phyloP scores from a whole-genome alignment of 306 rosid species.

The Elaeagnus macrophylla region DNA sequence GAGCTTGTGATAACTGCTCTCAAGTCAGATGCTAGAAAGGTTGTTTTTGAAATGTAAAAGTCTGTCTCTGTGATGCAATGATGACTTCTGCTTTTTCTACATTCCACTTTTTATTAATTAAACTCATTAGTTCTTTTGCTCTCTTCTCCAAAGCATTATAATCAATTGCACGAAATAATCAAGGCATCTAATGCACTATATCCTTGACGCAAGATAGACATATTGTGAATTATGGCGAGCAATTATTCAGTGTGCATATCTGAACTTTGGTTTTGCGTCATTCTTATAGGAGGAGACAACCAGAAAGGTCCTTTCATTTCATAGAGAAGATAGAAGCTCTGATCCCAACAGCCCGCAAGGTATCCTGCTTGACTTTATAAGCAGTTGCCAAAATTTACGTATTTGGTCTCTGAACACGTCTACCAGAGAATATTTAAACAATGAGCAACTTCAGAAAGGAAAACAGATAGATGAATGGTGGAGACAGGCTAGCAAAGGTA shows the following conservation, averaged over 20 bases:
- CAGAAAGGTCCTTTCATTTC: conserved; percentile 81
- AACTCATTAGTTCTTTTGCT: conserved; percentile 1
- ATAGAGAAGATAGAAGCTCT: conserved; percentile 81
- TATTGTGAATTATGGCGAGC: conserved; percentile 19
- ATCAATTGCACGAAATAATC: conserved; percentile 4
- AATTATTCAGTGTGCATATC: conserved; percentile 18
- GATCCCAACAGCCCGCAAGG: conserved; percentile 89
- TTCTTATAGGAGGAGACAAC: conserved; percentile 79
- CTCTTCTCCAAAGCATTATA: conserved; percentile 12
- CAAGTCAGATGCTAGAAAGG: conserved; percentile 92
- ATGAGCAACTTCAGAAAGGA: conserved; percentile 96
- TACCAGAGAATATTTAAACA: conserved; percentile 83
- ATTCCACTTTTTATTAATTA: neutral
- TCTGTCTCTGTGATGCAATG: conserved; percentile 1
- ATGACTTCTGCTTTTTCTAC: conserved; percentile 17
- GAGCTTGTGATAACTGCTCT: conserved; percentile 90
- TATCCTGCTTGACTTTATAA: conserved; percentile 82
- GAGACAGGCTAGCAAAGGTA: conserved; percentile 96
- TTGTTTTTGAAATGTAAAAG: conserved; percentile 28
- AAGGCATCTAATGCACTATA: conserved; percentile 11
- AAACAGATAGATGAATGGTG: conserved; percentile 99
- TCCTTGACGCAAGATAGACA: conserved; percentile 5
- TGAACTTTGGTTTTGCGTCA: conserved; percentile 19
- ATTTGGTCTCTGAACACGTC: conserved; percentile 91
- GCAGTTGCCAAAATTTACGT: conserved; percentile 97